phyloP scores from a whole-genome alignment of 164 flowering plant genomes.

The Tetrastigma voinierianum region DNA sequence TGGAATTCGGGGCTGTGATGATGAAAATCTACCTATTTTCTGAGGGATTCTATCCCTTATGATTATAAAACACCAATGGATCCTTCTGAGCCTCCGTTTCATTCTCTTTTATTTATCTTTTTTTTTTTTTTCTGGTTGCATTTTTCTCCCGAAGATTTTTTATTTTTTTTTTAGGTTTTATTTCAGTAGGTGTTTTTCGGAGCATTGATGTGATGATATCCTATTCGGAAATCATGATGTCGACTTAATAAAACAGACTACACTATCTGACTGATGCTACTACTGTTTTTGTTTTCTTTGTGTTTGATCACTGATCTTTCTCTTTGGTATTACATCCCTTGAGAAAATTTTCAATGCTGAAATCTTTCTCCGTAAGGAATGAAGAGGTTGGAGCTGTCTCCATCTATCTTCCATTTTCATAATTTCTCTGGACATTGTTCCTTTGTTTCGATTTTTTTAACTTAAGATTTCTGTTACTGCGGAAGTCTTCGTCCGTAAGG shows the following conservation, averaged over 20 bases:
- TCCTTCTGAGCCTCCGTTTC: slow-evolving; percentile 74
- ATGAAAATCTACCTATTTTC: slow-evolving; percentile 65
- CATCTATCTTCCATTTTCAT: no score
- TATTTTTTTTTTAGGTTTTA: neutral
- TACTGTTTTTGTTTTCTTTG: neutral
- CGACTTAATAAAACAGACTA: slow-evolving; percentile 63
- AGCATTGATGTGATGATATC: slow-evolving; percentile 60
- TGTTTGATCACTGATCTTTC: no score
- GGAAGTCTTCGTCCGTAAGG: no score
- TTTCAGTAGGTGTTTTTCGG: neutral
- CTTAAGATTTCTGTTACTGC: no score
- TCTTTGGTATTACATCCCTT: no score
- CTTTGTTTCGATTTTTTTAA: no score
- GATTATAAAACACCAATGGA: slow-evolving; percentile 77
- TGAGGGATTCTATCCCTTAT: slow-evolving; percentile 41
- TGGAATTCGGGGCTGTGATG: slow-evolving; percentile 50
- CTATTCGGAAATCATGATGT: slow-evolving; percentile 35
- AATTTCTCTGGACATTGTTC: no score
- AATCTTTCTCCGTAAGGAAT: neutral
- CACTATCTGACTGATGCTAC: slow-evolving; percentile 76
- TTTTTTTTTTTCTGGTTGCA: neutral
- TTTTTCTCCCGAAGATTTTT: neutral
- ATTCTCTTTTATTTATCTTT: neutral
- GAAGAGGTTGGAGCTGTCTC: neutral
- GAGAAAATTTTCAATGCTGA: neutral